Evolutionary conservation across 257 asterid species (phyloP), one percentile per base, ranked within the genome.

Genomic region (Anisodus tanguticus): DNA sequence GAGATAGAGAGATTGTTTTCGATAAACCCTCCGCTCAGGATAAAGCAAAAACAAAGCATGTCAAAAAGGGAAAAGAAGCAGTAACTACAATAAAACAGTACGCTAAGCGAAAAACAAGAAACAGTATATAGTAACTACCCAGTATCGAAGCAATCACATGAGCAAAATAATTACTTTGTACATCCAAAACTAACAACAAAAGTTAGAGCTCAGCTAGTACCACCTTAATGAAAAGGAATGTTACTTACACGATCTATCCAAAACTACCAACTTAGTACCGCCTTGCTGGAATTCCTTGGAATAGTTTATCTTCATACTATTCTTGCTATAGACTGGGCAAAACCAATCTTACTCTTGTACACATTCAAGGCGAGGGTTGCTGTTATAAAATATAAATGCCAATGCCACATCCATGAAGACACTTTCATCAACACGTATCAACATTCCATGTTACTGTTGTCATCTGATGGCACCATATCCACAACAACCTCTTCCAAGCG

Each of bases 321-420:
- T 63, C 69, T 43, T 41, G 54, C 89, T 72, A 76, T 96, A 93
- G 12, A 79, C 82, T 3, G 35, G 71, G 85, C 98, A 91, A 84
- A 88, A 91, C 98, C 97, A 95, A 76, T 92, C 97, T 51, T 91
- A 93, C 86, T 88, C 84, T 0, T 93, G 99, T 22, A 89, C 88
- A 17, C 84, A 85, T 13, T 69, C 87, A 15, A 91, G 92, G 1
- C 96, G 94, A 85, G 98, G 98, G 86, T 92, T 91, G 55, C 91
- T 91, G 85, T 97, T 92, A 83, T 89, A 92, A 71, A 1, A 90
- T 77, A 87, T 94, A 96, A 15, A 84, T 81, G 53, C 91, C 97
- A 15, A 87, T 83, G 22, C 97, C 95, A 85, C 97, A 95, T 6
- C 98, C 97, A 49, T 47, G 8, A 80, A 79, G 66, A 97, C 95